Conservation (phyloP, 441 rosid genomes). For the Metrosideros polymorpha region DNA sequence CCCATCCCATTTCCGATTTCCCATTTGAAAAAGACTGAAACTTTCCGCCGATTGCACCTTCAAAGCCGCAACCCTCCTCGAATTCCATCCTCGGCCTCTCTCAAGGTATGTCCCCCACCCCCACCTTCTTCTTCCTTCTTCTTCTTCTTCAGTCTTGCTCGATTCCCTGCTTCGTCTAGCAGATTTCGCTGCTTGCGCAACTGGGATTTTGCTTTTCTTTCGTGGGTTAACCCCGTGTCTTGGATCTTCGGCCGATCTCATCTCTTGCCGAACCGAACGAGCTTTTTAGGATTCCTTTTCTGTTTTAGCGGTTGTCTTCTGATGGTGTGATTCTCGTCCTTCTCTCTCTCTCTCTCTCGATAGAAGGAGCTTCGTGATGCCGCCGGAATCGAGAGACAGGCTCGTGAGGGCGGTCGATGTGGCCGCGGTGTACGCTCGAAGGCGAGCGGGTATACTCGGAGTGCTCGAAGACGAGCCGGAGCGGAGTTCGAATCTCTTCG, state of each 20-base stretch:
- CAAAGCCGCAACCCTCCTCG: background rate
- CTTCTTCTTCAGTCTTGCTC: background rate
- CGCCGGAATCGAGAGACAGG: slow-evolving; percentile 72
- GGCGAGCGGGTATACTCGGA: slow-evolving; percentile 25
- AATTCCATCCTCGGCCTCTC: background rate
- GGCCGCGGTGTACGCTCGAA: slow-evolving; percentile 22
- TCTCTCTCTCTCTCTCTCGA: background rate
- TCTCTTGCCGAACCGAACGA: background rate
- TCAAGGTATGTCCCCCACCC: background rate
- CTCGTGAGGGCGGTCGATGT: slow-evolving; percentile 42
- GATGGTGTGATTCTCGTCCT: background rate
- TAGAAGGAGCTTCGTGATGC: slow-evolving; percentile 2
- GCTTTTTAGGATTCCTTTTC: background rate
- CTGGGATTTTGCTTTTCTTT: background rate
- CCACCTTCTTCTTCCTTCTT: background rate
- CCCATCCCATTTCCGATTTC: background rate
- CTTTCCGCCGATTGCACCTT: background rate
- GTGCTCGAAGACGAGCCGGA: slow-evolving; percentile 25
- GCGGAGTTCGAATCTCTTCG: background rate
- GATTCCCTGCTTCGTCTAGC: background rate
- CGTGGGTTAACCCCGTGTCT: background rate
- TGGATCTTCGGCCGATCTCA: background rate
- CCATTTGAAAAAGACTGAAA: background rate
- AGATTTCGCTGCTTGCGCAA: background rate
- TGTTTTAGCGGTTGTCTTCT: background rate